Evolutionary conservation across 345 rosid genomes (phyloP).

Genomic region (Salix suchowensis): DNA sequence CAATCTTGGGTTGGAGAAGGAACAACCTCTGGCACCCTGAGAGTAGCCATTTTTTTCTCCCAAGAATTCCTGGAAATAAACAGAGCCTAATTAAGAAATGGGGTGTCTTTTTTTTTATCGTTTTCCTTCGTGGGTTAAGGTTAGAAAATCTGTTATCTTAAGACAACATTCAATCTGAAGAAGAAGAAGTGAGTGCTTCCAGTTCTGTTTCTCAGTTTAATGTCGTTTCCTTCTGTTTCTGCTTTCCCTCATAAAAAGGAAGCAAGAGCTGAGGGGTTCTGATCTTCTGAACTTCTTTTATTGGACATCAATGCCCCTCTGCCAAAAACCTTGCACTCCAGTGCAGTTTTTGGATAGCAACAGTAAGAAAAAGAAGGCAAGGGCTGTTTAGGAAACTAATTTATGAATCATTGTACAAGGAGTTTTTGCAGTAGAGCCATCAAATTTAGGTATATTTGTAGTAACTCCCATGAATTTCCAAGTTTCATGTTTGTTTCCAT

Average conservation of each 20-base stretch:
- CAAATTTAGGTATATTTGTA: neutral
- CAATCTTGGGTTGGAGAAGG: slow-evolving; percentile 71
- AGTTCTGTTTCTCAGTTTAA: slow-evolving; percentile 5
- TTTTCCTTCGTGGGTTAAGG: neutral
- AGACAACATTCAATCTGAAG: neutral
- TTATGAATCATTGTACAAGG: neutral
- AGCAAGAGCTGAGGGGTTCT: slow-evolving; percentile 10
- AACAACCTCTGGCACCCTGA: slow-evolving; percentile 52
- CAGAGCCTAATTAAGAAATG: neutral
- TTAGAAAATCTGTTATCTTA: neutral
- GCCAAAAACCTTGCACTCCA: neutral
- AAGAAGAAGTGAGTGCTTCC: neutral
- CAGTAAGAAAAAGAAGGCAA: neutral
- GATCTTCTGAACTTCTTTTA: neutral
- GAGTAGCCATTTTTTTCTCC: slow-evolving; percentile 41
- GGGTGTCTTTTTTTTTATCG: neutral
- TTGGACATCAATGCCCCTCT: slow-evolving; percentile 20
- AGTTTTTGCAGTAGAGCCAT: slow-evolving; percentile 6
- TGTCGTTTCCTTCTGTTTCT: slow-evolving; percentile 16
- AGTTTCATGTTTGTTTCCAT: slow-evolving; percentile 1
- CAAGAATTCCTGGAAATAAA: slow-evolving; percentile 1
- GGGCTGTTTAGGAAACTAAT: neutral
- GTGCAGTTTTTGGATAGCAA: neutral
- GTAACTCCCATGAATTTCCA: neutral
- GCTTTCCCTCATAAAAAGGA: slow-evolving; percentile 26